Evolutionary conservation across 2,329 filamentous ascomycete genomes (phyloP), one percentile per base, ranked within the genome.

Genomic region (Paecilomyces fulvus): DNA sequence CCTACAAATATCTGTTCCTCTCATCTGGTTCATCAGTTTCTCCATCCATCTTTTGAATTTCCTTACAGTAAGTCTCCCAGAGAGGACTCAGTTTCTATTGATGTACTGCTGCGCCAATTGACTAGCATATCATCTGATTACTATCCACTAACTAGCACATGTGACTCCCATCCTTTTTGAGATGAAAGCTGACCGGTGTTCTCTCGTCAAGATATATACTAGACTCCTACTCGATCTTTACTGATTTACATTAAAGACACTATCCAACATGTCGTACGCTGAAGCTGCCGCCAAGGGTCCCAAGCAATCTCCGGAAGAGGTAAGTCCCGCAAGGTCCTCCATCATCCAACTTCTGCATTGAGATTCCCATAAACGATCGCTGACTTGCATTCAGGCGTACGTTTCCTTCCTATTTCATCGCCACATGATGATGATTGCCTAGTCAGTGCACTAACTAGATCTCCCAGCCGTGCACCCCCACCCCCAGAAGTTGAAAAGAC

Each of bases 281-380:
- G 70, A 76, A 63, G 74, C 73, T 65, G 76, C 76, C 55, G 73
- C 76, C 50, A 75, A 73, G 60, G 75, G 75, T 49, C 69, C 75
- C 7, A 75, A 75, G 63, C 77, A 79, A 64, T 67, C 73, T 51
- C 70, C 75, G 8, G 71, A 77, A 69, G 75, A 79, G 58, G 77
- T 79, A 67, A 67, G 23, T 31, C 14, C 8, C 11, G 21, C 11
- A 11, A 28, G 30, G 17, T 51, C 23, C 25, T 14, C 33, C 10
- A 11, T 10, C 11, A 11, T 30, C 21, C 30, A 5, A 14, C 37
- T 53, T 46, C 14, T 21, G 4, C 14, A 23, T 14, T 33, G 30
- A 28, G 25, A 28, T 28, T 28, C 7, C 7, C 4, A 54, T 68
- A 60, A 62, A 57, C 33, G 53, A 58, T 58, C 4, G 30, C 31